Evolutionary conservation across 257 asterid species (phyloP).

Genomic region (Primulina tabacum): DNA sequence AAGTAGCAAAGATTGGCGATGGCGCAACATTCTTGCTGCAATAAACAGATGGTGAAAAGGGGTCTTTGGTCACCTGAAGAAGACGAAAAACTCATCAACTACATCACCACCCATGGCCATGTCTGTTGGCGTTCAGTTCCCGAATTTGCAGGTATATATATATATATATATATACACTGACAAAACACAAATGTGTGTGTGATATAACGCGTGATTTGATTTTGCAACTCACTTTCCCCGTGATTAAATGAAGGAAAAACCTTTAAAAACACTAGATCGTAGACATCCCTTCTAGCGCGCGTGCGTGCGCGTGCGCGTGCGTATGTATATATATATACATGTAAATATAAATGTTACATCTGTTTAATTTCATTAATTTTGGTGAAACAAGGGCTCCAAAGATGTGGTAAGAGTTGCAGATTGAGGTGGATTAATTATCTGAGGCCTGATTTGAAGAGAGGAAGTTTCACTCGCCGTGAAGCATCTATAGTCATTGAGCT

Average conservation of each 20-base stretch:
- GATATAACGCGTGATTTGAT: not conserved
- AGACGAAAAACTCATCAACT: slow-evolving; percentile 49
- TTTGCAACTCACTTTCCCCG: too few relatives aligned
- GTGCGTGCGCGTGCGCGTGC: too few relatives aligned
- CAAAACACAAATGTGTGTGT: not conserved
- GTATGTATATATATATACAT: too few relatives aligned
- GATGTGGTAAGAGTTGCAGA: slow-evolving; percentile 57
- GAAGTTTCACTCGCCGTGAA: slow-evolving; percentile 45
- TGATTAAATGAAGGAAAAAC: too few relatives aligned
- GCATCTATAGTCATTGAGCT: slow-evolving; percentile 46
- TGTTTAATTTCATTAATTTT: too few relatives aligned
- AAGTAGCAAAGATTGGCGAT: not conserved
- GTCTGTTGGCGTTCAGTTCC: slow-evolving; percentile 57
- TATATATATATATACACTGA: too few relatives aligned
- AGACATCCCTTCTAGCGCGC: too few relatives aligned
- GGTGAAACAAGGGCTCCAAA: slow-evolving; percentile 36
- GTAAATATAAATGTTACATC: not conserved
- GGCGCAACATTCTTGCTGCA: slow-evolving; percentile 43
- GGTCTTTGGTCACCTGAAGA: slow-evolving; percentile 60
- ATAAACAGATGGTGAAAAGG: slow-evolving; percentile 50
- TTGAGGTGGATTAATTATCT: slow-evolving; percentile 55
- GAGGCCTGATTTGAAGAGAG: slow-evolving; percentile 51
- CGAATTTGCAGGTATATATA: slow-evolving; percentile 37
- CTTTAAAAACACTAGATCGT: too few relatives aligned
- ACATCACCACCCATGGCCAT: slow-evolving; percentile 42